Evolutionary conservation across 352 stramenopile genomes (phyloP), one percentile per base, ranked within the genome.

Genomic region (Phytopythium kandeliae): DNA sequence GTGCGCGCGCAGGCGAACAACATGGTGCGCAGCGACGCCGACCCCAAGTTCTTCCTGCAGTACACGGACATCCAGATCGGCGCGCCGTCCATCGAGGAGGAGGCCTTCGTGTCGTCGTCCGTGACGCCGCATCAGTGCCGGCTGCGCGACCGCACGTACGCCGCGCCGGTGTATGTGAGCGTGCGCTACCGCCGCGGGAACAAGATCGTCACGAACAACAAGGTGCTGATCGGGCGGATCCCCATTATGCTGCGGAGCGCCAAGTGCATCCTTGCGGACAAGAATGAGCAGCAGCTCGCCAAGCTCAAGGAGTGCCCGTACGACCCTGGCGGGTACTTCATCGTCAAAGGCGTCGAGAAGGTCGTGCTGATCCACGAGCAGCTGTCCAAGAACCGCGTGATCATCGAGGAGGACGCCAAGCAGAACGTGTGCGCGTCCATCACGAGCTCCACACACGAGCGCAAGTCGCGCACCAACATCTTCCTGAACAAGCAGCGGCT

Each of bases 291-390:
- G 5, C 80, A 98, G 70, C 71, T 99, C 50, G 95, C 96, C 28
- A 86, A 85, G 48, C 92, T 99, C 65, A 98, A 99, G 69, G 97
- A 99, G 82, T 99, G 97, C 68, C 95, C 97, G 19, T 98, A 99
- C 68, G 97, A 99, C 75, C 97, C 97, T 22, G 97, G 97, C 60
- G 97, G 97, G 55, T 99, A 99, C 70, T 99, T 99, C 57, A 94
- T 99, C 58, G 94, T 99, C 25, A 98, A 98, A 61, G 96, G 96
- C 40, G 81, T 97, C 1, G 96, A 99, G 69, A 99, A 99, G 63
- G 97, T 99, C 17, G 98, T 99, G 69, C 74, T 99, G 4, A 99
- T 99, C 67, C 97, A 99, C 70, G 97, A 99, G 55, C 97, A 99
- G 68, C 68, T 99, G 43, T 98, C 84, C 35, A 99, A 99, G 74